Evolutionary conservation across 2,329 filamentous ascomycete species (phyloP), one percentile per base, ranked within the genome.

Genomic region (Alternaria dauci): DNA sequence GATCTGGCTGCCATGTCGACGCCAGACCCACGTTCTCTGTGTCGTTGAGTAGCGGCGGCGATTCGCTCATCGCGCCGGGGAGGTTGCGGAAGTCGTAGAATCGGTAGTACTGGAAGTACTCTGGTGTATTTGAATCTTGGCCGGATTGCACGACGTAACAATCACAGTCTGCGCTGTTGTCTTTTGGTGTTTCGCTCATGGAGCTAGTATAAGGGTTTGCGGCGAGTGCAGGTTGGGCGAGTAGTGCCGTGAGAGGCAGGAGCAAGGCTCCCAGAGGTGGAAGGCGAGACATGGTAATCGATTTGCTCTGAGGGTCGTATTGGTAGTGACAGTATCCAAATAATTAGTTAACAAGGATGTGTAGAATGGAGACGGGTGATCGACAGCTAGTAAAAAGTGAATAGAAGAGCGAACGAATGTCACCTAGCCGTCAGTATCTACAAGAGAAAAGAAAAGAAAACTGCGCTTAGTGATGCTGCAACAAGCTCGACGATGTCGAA

Each of bases 1-100:
- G 68, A 38, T 69, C 51, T n/a, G 87, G 74, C 1, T 79, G 70
- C 52, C 78, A 73, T 32, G 73, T 68, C 12, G 68, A 47, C 18
- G 69, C 59, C 5, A 61, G 14, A 18, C 68, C 70, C 8, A 65
- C 58, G 8, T 64, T 59, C 52, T 73, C 63, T 2, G 67, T 68
- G 16, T 73, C 58, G 54, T 71, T 72, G 42, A 76, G 59, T 26
- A 70, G 51, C 34, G 72, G 71, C 9, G 75, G 71, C 4, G 67
- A 63, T 9, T 54, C 59, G 52, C 58, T 63, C 47, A 72, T 71
- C 44, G 76, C 73, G 48, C 66, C 70, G 16, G 61, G 66, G 8
- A 84, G 73, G 39, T 78, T 73, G 26, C 83, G 81, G 64, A 85
- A 85, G 71, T 85, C 83, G 75, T 79, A 85, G 70, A 85, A 81